These are phyloP conservation scores for Sorghum bicolor DNA, from an alignment of 176 grass and related monocot genomes.

Conservation along the genomic window Sorghum_bicolor_NCBIv3 NC_012870.2:73335501-73336000, in stretches of 20 bases:
- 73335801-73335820: not conserved
- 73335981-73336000: no score
- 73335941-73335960: not conserved
- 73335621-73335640: constrained; percentile 13
- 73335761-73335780: not conserved
- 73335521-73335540: not conserved
- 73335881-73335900: not conserved
- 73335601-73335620: not conserved
- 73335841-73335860: not conserved
- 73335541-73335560: not conserved
- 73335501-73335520: not conserved
- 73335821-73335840: not conserved
- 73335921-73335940: not conserved
- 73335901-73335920: not conserved
- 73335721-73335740: not conserved
- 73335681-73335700: not conserved
- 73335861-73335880: not conserved
- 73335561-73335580: constrained; percentile 20
- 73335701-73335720: not conserved
- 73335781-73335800: not conserved
- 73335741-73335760: not conserved
- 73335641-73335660: not conserved
- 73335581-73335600: not conserved
- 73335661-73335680: not conserved
- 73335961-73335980: not conserved